These are phyloP conservation scores for Cupressus sempervirens DNA, from an alignment of 75 land plant genomes.

Conservation along the genomic window DNA sequence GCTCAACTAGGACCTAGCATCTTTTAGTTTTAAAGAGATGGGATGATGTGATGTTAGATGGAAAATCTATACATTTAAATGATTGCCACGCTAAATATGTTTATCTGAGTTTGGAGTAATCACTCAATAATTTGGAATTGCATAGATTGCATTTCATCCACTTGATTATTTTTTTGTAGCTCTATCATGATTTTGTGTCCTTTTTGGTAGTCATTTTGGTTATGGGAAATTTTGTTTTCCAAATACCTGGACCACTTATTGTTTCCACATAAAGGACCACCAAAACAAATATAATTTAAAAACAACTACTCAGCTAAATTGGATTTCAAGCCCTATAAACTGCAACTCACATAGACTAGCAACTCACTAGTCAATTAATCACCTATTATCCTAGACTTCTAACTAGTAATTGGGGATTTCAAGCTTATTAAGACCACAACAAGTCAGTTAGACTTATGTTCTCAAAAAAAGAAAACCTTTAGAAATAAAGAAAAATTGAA, in stretches of 20 bases:
- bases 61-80: not conserved
- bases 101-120: not conserved
- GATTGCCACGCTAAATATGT: not conserved
- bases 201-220: not conserved
- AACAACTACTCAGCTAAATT: no score
- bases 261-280: not conserved
- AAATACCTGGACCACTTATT: not conserved
- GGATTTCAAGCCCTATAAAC: no score
- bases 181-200: not conserved
- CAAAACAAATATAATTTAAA: not conserved
- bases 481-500: no score
- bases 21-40: not conserved
- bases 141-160: no score
- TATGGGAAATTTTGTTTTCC: not conserved
- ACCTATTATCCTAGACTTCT: no score
- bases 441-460: no score
- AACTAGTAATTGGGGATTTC: no score
- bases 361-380: no score
- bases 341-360: no score
- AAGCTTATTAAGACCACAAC: no score
- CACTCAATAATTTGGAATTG: no score
- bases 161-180: not conserved
- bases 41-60: not conserved
- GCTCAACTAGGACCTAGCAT: not conserved
- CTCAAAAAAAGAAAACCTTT: no score